Percentiles rank a stretch among this genome's conserved stretches.
phyloP scores from a whole-genome alignment of 2,329 filamentous ascomycete genomes.

The Polytolypa hystricis region DNA sequence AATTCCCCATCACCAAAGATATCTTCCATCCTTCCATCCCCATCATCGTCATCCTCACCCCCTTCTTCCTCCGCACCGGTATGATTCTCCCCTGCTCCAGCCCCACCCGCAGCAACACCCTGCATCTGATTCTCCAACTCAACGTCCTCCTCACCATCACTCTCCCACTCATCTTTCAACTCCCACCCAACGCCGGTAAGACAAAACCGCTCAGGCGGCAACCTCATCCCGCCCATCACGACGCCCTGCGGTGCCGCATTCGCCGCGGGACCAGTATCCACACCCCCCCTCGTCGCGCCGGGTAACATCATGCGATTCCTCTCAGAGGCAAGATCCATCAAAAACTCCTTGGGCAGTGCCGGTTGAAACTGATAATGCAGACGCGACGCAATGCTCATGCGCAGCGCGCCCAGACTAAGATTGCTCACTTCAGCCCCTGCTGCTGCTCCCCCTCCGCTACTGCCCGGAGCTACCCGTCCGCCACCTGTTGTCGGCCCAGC shows the following conservation, averaged over 20 bases:
- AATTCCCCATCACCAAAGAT: slow-evolving; percentile 34
- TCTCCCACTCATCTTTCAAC: slow-evolving; percentile 48
- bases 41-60: slow-evolving; percentile 31
- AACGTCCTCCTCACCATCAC: slow-evolving; percentile 39
- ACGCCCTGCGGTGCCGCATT: slow-evolving; percentile 20
- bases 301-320: slow-evolving; percentile 44
- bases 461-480: slow-evolving; percentile 21
- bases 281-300: slow-evolving; percentile 43
- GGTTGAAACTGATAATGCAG: slow-evolving; percentile 51
- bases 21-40: slow-evolving; percentile 38
- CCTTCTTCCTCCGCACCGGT: slow-evolving; percentile 20
- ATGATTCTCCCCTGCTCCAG: slow-evolving; percentile 14
- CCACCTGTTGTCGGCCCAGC: slow-evolving; percentile 17
- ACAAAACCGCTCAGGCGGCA: slow-evolving; percentile 53
- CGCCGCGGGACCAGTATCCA: slow-evolving; percentile 15
- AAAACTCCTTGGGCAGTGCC: slow-evolving; percentile 50
- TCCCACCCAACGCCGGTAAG: slow-evolving; percentile 47
- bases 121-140: slow-evolving; percentile 15
- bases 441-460: slow-evolving; percentile 13
- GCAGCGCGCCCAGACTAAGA: slow-evolving; percentile 46
- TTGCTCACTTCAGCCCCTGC: slow-evolving; percentile 17
- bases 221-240: slow-evolving; percentile 41
- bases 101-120: slow-evolving; percentile 11
- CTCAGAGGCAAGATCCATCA: slow-evolving; percentile 47
- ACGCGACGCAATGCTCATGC: slow-evolving; percentile 50